Base-by-base conservation (phyloP, 352 stramenopile species). In the Globisporangium paroecandrum region DNA sequence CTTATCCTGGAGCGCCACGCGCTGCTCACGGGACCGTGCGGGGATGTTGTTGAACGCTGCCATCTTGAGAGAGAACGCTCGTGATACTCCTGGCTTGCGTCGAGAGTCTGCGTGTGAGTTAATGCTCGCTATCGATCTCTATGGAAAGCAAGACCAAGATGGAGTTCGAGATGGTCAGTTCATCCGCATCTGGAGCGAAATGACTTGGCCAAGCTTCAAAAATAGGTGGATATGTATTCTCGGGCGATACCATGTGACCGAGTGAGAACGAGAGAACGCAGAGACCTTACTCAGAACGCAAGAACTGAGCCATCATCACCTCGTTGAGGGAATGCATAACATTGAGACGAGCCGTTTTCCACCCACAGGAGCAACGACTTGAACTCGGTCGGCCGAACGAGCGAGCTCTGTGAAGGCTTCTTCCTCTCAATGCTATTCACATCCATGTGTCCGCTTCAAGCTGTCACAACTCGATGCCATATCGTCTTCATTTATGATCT, bases 41-140 rank as follows among this genome's bases (percentile, higher is more conserved):
- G 79, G 83, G 56, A 94, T 94, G 72, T 92, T 94, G 75, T 94
- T 91, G 78, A 90, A 94, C 58, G 53, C 66, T 8, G 59, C 18
- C 64, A 59, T 62, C 51, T 7, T n/a, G 27, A 24, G 62, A 6
- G 36, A 24, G 20, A 38, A 51, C 22, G 58, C 20, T 0, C 34
- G 46, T 76, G 51, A 51, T 25, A 25, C 41, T 49, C 41, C 41
- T 49, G 41, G 41, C 41, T n/a, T 49, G 41, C 15, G 15, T 20
- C 15, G 41, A n/a, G 41, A 49, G 41, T 49, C 41, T 49, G 4
- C 12, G 38, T 46, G 12, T 46, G 32, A 38, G 38, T 46, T 4
- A 15, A 4, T 15, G 10, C 41, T 47, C 41, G n/a, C 13, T 47
- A 47, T 47, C 15, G 12, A 47, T 47, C 41, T 47, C 41, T 8